Conservation (phyloP, 345 rosid species). For the Moricandia moricandioides region DNA sequence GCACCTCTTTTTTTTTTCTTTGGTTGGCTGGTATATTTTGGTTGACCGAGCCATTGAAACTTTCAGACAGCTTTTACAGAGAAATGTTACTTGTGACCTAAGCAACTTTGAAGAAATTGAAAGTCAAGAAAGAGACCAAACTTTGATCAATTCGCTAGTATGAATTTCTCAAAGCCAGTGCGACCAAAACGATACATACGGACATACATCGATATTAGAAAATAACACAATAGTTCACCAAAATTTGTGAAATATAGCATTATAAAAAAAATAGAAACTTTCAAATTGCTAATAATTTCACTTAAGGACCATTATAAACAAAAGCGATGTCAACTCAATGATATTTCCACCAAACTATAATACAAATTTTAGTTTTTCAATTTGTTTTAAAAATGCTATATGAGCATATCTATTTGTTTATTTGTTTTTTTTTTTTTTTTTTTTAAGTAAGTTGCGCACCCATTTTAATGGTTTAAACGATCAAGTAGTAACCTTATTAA, state of each 20-base stretch:
- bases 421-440: too few relatives aligned
- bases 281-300: neutral
- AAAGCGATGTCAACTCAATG: neutral
- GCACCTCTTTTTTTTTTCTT: neutral
- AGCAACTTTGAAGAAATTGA: neutral
- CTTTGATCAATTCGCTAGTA: neutral
- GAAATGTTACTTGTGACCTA: neutral
- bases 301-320: neutral
- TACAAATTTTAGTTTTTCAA: neutral
- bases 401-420: neutral
- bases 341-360: neutral
- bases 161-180: neutral
- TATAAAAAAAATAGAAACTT: neutral
- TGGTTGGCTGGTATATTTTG: neutral
- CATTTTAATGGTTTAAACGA: neutral
- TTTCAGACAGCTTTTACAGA: neutral
- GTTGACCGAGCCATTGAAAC: neutral
- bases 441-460: neutral
- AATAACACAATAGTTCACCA: neutral
- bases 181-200: neutral
- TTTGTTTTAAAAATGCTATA: neutral
- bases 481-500: neutral
- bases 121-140: constrained; percentile 5
- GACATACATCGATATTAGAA: neutral
- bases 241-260: neutral